Conservation (phyloP, 768 basidiomycete species). For the Trametes maxima region DNA sequence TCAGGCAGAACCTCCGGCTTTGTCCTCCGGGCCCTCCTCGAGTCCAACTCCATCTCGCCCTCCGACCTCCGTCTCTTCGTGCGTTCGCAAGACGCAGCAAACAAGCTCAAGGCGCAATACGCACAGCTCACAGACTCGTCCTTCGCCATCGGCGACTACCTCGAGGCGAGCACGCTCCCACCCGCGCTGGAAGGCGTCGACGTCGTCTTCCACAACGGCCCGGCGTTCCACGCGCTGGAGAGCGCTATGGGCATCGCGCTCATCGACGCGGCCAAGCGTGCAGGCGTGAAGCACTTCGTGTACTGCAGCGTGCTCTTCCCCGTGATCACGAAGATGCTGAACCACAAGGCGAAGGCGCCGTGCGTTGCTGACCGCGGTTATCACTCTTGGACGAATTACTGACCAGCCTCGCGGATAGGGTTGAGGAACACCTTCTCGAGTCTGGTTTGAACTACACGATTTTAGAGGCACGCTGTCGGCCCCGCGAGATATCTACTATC, state of each 20-base stretch:
- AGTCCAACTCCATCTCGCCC: background rate
- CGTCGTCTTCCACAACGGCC: constrained; percentile 35
- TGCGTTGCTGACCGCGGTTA: background rate
- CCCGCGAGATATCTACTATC: background rate
- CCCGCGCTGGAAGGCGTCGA: constrained; percentile 29
- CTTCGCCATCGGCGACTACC: constrained; percentile 31
- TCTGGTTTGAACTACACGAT: constrained; percentile 42
- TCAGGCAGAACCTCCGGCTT: constrained; percentile 28
- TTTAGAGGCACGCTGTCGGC: constrained; percentile 28
- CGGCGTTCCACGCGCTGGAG: constrained; percentile 33
- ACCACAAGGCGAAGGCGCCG: constrained; percentile 32
- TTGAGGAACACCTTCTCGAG: constrained; percentile 42
- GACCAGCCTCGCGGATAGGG: constrained; percentile 18
- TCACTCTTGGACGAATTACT: background rate
- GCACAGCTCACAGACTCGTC: constrained; percentile 21
- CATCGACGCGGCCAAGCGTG: constrained; percentile 35
- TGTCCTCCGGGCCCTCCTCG: constrained; percentile 27
- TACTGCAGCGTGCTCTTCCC: constrained; percentile 38
- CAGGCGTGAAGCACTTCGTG: constrained; percentile 38
- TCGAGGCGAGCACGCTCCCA: constrained; percentile 28
- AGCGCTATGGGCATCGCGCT: constrained; percentile 36
- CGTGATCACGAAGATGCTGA: constrained; percentile 32
- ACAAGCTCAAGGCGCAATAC: constrained; percentile 20
- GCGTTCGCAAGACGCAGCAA: constrained; percentile 21
- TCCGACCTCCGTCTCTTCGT: constrained; percentile 31